A percentile compares a stretch with the other conserved stretches of the same genome.
These are phyloP conservation scores for Bertia moriformis DNA, from an alignment of 2,329 filamentous ascomycete species.

Conservation along the genomic window DNA sequence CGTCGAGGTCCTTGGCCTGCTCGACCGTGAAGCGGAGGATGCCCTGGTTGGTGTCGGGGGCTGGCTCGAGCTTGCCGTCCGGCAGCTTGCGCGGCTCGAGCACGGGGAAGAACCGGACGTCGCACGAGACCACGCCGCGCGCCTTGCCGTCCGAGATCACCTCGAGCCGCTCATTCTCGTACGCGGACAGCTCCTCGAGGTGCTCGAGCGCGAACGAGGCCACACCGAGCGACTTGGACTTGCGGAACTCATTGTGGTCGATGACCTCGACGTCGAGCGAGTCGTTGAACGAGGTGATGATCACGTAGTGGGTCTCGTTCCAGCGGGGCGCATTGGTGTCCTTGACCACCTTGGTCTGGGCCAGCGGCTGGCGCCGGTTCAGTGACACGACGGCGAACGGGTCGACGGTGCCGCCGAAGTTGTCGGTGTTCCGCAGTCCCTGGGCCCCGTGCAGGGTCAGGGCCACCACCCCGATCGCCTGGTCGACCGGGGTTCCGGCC, in stretches of 20 bases:
- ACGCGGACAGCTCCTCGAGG: constrained; percentile 60
- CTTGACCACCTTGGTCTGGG: constrained; percentile 73
- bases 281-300: constrained; percentile 82
- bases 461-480: constrained; percentile 86
- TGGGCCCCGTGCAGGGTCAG: constrained; percentile 82
- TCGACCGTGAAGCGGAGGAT: constrained; percentile 87
- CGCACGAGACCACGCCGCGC: constrained; percentile 64
- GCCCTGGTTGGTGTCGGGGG: constrained; percentile 82
- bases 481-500: constrained; percentile 80
- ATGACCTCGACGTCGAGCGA: constrained; percentile 71
- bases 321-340: constrained; percentile 79
- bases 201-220: constrained; percentile 76
- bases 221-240: constrained; percentile 85
- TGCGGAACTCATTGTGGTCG: constrained; percentile 90
- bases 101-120: constrained; percentile 91
- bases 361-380: constrained; percentile 69
- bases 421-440: constrained; percentile 87
- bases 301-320: constrained; percentile 94
- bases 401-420: constrained; percentile 83
- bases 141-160: constrained; percentile 72
- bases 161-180: constrained; percentile 76
- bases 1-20: constrained; percentile 90
- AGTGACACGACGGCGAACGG: constrained; percentile 77
- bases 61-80: constrained; percentile 65
- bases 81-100: constrained; percentile 56